Percentiles rank a stretch among this genome's conserved stretches.
Conservation (phyloP, 2,329 filamentous ascomycete genomes). For the Fusarium paranaense region DNA sequence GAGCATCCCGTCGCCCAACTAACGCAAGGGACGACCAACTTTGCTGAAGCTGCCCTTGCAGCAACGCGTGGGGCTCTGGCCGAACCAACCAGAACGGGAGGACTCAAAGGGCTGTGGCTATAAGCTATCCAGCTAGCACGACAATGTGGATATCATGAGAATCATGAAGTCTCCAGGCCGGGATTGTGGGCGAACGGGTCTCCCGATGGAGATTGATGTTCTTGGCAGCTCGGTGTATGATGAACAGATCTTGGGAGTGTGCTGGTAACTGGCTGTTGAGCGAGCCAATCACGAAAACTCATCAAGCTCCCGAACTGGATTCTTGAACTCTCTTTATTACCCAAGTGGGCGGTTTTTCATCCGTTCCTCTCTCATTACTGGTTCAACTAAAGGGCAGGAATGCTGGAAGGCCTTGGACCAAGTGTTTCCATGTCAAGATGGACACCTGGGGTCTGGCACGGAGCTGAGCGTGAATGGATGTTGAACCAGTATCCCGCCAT, state of each 20-base stretch:
- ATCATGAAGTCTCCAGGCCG: neutral
- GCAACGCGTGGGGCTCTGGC: slow-evolving; percentile 5
- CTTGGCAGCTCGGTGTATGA: neutral
- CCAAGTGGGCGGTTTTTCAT: neutral
- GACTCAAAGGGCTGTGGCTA: slow-evolving; percentile 16
- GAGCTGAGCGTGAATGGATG: neutral
- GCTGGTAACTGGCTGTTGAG: neutral
- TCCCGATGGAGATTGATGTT: neutral
- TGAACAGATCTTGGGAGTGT: neutral
- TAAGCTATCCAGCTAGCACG: slow-evolving; percentile 6
- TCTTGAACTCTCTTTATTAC: neutral
- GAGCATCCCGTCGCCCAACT: neutral
- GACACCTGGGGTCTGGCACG: neutral
- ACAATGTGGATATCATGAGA: neutral
- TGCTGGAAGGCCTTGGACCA: neutral
- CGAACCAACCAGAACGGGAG: neutral
- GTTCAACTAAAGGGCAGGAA: neutral
- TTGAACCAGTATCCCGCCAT: neutral
- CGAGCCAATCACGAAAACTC: neutral
- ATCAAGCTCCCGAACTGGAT: neutral
- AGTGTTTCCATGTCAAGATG: neutral
- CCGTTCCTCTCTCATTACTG: neutral
- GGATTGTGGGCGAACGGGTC: neutral
- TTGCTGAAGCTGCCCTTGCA: slow-evolving; percentile 18
- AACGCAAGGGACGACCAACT: slow-evolving; percentile 24